Evolutionary conservation across 371 early-diverging fungal species (phyloP), one percentile per base, ranked within the genome.

Genomic region (Capillidium heterosporum): DNA sequence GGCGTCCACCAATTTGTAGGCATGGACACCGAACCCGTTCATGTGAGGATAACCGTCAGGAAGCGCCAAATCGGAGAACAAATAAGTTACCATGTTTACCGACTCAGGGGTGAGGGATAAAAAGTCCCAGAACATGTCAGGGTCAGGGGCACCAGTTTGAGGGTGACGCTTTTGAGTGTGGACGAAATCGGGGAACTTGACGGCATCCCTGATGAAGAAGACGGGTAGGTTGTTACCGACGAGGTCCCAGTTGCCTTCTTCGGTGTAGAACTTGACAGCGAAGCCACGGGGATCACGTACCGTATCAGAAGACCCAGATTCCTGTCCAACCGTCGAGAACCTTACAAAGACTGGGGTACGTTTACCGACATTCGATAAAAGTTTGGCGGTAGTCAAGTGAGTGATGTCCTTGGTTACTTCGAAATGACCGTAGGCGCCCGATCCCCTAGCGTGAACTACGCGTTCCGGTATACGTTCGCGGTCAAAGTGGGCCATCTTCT

Each of bases 231-330:
- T 80, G 70, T 78, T 77, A 59, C 81, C 77, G 28, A 77, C 78
- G 74, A 80, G 72, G 59, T 80, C 80, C 78, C 76, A 80, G 68
- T 78, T 80, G 49, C 78, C 81, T 54, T 80, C 80, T 62, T 78
- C 78, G 23, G 81, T 80, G 65, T 80, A 80, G 65, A 80, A 77
- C 71, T 80, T 80, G 67, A 80, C 67, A 28, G 81, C 75, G 56
- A 80, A 80, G 7, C 81, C 81, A 46, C 81, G 73, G 15, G 75
- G 76, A 43, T 80, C 81, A 43, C 81, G 69, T 26, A 70, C 76
- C 2, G 77, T 68, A 49, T 80, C 81, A 43, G 69, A 66, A 1
- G 71, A 67, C 11, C 81, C 81, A 44, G 57, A 61, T 66, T 78
- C 78, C 32, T 81, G 81, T 41, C 77, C 76, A 49, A 80, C 81